These are phyloP conservation scores for Adenanthera pavonina DNA, from an alignment of 306 rosid species.

Conservation along the genomic window DNA sequence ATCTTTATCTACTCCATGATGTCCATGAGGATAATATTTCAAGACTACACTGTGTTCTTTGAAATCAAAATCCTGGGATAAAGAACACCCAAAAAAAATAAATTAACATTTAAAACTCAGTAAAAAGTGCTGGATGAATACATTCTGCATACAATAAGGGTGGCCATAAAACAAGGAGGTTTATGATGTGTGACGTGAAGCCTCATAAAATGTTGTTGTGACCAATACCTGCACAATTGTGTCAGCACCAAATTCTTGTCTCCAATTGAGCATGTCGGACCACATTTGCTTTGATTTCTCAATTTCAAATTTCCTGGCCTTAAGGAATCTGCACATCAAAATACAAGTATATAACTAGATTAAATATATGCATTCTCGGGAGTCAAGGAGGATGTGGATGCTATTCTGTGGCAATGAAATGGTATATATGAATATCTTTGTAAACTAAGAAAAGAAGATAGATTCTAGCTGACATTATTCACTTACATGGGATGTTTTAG, in stretches of 20 bases:
- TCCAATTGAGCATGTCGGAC: slow-evolving; percentile 87
- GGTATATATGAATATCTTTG: not conserved
- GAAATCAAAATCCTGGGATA: slow-evolving; percentile 80
- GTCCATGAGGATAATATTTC: slow-evolving; percentile 87
- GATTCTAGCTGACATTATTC: not conserved
- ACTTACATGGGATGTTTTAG: not conserved
- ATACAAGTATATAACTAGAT: not conserved
- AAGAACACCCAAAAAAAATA: slow-evolving; percentile 2
- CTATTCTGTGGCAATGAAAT: not conserved
- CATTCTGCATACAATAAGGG: not conserved
- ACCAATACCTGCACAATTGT: slow-evolving; percentile 65
- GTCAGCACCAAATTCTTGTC: slow-evolving; percentile 85
- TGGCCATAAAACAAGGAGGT: not conserved
- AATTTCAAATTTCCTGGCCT: slow-evolving; percentile 85
- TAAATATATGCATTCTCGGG: not conserved
- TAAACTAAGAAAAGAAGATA: slow-evolving; percentile 10
- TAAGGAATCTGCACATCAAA: slow-evolving; percentile 66
- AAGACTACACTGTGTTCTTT: slow-evolving; percentile 71
- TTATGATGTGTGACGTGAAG: slow-evolving; percentile 7
- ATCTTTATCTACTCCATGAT: slow-evolving; percentile 94
- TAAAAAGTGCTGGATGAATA: not conserved
- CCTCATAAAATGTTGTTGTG: not conserved
- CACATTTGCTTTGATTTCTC: slow-evolving; percentile 93
- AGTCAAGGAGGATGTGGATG: not conserved
- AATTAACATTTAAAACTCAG: slow-evolving; percentile 6